Evolutionary conservation across 169 alveolate species (phyloP).

Genomic region (Babesia caballi): DNA sequence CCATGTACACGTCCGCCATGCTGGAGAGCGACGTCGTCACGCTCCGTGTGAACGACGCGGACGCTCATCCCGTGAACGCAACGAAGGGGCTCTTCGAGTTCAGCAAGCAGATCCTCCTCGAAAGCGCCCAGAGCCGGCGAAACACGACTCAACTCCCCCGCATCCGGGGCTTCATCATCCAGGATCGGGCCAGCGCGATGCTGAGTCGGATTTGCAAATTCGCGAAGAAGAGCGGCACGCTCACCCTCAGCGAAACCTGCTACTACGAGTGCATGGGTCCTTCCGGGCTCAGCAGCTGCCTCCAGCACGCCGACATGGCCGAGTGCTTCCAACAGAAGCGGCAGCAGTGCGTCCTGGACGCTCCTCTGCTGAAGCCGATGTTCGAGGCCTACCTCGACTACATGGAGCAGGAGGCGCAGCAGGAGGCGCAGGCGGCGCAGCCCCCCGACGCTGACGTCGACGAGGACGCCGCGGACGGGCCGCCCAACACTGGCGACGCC

Average conservation of each 20-base stretch:
- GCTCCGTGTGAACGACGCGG: neutral
- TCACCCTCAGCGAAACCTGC: neutral
- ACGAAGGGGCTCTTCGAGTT: too few relatives aligned
- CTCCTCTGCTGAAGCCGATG: neutral
- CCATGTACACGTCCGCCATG: neutral
- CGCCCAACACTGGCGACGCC: neutral
- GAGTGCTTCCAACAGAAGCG: neutral
- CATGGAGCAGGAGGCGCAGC: neutral
- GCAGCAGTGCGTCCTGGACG: neutral
- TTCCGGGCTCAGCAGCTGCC: slow-evolving; percentile 1
- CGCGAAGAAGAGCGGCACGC: neutral
- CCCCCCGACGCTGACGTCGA: neutral
- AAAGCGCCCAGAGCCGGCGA: too few relatives aligned
- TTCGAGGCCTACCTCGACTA: neutral
- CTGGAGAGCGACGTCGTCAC: neutral
- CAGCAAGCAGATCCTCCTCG: too few relatives aligned
- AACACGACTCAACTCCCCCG: too few relatives aligned
- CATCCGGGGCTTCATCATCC: neutral
- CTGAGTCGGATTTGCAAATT: neutral
- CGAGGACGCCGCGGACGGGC: neutral
- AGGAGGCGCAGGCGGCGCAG: neutral
- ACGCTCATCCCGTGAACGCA: too few relatives aligned
- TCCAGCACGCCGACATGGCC: neutral
- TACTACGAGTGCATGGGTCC: slow-evolving; percentile 5
- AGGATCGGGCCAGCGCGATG: slow-evolving; percentile 1